Percentiles rank a stretch among this genome's conserved stretches.
Evolutionary conservation across 2,329 filamentous ascomycete genomes (phyloP).

Genomic region (Trichoderma koningii): DNA sequence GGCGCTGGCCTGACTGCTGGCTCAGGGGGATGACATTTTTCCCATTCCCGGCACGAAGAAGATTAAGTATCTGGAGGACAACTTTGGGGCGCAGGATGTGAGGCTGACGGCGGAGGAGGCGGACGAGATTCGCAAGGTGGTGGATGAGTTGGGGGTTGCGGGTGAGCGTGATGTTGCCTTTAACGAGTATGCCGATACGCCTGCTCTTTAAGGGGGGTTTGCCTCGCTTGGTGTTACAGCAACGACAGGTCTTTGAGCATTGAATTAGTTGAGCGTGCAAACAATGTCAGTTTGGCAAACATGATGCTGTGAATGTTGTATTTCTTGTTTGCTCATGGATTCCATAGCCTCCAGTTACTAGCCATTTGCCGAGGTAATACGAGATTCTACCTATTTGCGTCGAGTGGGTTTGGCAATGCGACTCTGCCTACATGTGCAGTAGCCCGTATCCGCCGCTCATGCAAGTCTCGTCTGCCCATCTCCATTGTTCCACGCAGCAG

Average conservation of each 20-base stretch:
- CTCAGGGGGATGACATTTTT: slow-evolving; percentile 61
- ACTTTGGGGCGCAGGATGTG: slow-evolving; percentile 42
- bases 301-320: background rate
- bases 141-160: slow-evolving; percentile 17
- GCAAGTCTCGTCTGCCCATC: too few relatives aligned
- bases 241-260: background rate
- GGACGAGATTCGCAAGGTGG: slow-evolving; percentile 16
- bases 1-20: slow-evolving; percentile 64
- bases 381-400: background rate
- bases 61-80: slow-evolving; percentile 51
- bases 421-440: slow-evolving; percentile 8
- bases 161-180: slow-evolving; percentile 4
- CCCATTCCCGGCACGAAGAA: slow-evolving; percentile 58
- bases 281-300: too few relatives aligned
- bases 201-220: background rate
- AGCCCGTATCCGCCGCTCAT: slow-evolving; percentile 12
- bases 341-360: background rate
- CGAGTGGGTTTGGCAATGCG: slow-evolving; percentile 14
- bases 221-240: background rate
- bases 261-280: too few relatives aligned
- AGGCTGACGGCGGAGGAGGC: slow-evolving; percentile 30
- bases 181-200: slow-evolving; percentile 17
- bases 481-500: too few relatives aligned
- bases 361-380: background rate
- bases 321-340: background rate